Evolutionary conservation across 352 stramenopile genomes (phyloP).

Genomic region (Phytophthora sp.): DNA sequence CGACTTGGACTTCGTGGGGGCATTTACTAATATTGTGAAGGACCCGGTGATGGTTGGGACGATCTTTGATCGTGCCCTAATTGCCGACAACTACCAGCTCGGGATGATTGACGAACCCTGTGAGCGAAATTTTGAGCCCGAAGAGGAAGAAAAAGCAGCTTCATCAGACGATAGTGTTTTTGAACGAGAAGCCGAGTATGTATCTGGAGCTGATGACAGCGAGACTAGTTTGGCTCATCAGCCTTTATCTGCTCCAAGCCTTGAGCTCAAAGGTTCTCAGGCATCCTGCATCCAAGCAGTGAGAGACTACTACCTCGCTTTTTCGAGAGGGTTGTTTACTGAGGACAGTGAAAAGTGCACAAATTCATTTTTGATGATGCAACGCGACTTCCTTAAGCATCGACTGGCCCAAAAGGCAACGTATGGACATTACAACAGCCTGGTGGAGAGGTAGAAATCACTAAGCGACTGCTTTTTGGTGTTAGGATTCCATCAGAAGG

Average conservation of each 20-base stretch:
- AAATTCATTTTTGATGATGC: background rate
- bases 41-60: background rate
- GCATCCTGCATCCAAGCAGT: background rate
- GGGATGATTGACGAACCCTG: background rate
- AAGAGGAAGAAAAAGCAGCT: background rate
- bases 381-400: background rate
- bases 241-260: background rate
- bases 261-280: background rate
- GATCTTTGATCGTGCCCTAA: background rate
- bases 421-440: background rate
- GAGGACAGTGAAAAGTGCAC: background rate
- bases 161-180: too few relatives aligned
- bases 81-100: background rate
- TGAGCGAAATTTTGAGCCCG: too few relatives aligned
- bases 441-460: background rate
- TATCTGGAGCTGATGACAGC: too few relatives aligned
- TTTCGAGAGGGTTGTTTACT: background rate
- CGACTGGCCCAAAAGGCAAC: background rate
- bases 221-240: too few relatives aligned
- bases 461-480: background rate
- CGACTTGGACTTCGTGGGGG: background rate
- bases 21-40: background rate
- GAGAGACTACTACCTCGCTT: background rate
- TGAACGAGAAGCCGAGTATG: too few relatives aligned
- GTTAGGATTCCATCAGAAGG: background rate